A percentile compares a stretch with the other conserved stretches of the same genome.
These are phyloP conservation scores for Hypoxylon rickii DNA, from an alignment of 495 filamentous ascomycete genomes.

Conservation along the genomic window DNA sequence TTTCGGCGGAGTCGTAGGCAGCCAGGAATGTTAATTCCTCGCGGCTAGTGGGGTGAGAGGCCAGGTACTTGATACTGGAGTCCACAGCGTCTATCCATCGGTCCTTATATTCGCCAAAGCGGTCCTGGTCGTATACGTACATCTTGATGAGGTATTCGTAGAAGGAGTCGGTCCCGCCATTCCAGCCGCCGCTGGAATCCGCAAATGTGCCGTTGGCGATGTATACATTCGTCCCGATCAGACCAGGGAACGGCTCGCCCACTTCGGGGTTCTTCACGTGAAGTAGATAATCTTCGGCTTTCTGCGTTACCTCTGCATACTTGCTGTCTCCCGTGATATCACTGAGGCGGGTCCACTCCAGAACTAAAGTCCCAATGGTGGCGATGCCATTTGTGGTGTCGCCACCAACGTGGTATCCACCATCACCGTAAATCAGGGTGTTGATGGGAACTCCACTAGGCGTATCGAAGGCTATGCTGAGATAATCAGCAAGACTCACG, in stretches of 20 bases:
- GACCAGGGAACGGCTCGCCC: constrained; percentile 75
- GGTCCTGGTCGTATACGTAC: constrained; percentile 77
- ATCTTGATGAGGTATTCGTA: constrained; percentile 97
- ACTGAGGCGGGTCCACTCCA: constrained; percentile 85
- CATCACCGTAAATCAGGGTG: constrained; percentile 61
- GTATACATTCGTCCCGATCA: constrained; percentile 72
- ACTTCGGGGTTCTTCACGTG: constrained; percentile 61
- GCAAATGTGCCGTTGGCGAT: constrained; percentile 67
- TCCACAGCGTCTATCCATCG: constrained; percentile 80
- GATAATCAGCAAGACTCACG: constrained; percentile 66
- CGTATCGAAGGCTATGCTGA: constrained; percentile 81
- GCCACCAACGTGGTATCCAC: constrained; percentile 49
- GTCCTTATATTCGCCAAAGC: constrained; percentile 67
- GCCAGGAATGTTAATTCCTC: constrained; percentile 79
- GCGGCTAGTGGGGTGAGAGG: constrained; percentile 69
- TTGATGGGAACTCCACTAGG: constrained; percentile 78
- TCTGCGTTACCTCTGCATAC: constrained; percentile 70
- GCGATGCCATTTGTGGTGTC: constrained; percentile 68
- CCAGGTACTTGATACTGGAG: constrained; percentile 72
- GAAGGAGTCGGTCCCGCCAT: constrained; percentile 78
- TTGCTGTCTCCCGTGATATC: constrained; percentile 71
- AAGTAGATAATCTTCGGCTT: constrained; percentile 73
- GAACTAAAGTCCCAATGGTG: constrained; percentile 71
- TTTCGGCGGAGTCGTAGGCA: constrained; percentile 55
- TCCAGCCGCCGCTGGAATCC: constrained; percentile 75